phyloP scores from a whole-genome alignment of 352 stramenopile species.

The Pythium monospermum region DNA sequence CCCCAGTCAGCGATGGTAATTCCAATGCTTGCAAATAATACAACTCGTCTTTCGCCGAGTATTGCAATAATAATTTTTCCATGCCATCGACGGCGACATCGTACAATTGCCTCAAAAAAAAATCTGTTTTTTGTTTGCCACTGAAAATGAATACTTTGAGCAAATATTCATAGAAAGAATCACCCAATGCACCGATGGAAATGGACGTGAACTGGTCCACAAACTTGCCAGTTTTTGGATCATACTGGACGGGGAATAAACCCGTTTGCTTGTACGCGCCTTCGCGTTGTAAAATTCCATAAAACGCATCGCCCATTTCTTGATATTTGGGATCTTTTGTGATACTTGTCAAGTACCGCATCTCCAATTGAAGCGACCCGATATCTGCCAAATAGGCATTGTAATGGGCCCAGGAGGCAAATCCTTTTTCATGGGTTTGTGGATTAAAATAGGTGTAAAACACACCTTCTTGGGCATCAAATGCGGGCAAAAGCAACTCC shows the following conservation, averaged over 20 bases:
- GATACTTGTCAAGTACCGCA: slow-evolving; percentile 70
- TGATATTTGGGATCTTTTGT: slow-evolving; percentile 75
- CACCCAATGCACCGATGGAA: slow-evolving; percentile 92
- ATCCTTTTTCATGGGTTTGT: slow-evolving; percentile 43
- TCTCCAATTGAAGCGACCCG: slow-evolving; percentile 83
- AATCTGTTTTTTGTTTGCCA: slow-evolving; percentile 63
- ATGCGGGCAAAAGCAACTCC: slow-evolving; percentile 86
- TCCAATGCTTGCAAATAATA: slow-evolving; percentile 64
- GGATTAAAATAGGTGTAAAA: slow-evolving; percentile 90
- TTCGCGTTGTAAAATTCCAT: slow-evolving; percentile 62
- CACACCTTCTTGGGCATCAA: slow-evolving; percentile 86
- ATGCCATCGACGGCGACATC: slow-evolving; percentile 93
- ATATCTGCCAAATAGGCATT: slow-evolving; percentile 79
- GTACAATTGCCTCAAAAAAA: slow-evolving; percentile 85
- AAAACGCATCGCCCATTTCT: slow-evolving; percentile 70
- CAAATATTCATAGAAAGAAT: slow-evolving; percentile 99
- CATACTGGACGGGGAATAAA: slow-evolving; percentile 87
- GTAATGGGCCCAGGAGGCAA: slow-evolving; percentile 19
- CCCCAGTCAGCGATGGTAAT: slow-evolving; percentile 41
- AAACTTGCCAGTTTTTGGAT: slow-evolving; percentile 33
- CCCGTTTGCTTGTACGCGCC: slow-evolving; percentile 72
- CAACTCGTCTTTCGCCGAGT: slow-evolving; percentile 50
- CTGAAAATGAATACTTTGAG: slow-evolving; percentile 98
- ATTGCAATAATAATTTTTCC: slow-evolving; percentile 86
- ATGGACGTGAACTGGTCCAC: slow-evolving; percentile 33